phyloP scores from a whole-genome alignment of 257 asterid genomes.

The Echites panduratus region DNA sequence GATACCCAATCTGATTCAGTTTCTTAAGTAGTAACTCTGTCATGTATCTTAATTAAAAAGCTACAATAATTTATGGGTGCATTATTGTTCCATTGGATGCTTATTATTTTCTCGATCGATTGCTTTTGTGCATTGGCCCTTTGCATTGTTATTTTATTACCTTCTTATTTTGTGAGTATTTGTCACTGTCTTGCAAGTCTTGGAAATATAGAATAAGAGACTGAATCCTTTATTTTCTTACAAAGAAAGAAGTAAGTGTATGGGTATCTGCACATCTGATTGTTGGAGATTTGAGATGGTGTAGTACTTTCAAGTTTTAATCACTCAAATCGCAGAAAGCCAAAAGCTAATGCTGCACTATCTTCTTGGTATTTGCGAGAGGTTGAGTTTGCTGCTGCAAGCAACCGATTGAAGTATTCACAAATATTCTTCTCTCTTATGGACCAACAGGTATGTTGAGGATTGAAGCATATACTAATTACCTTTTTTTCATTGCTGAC shows the following conservation, averaged over 20 bases:
- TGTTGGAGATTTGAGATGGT: background rate
- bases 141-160: background rate
- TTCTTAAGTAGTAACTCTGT: background rate
- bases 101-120: background rate
- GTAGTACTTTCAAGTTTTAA: background rate
- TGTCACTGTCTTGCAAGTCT: background rate
- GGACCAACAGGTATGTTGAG: conserved; percentile 82
- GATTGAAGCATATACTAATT: conserved; percentile 15
- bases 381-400: conserved; percentile 69
- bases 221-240: background rate
- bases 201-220: background rate
- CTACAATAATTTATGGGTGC: background rate
- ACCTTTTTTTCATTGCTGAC: background rate
- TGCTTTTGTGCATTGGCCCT: background rate
- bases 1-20: conserved; percentile 13
- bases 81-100: no score
- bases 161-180: background rate
- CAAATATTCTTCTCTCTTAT: conserved; percentile 94
- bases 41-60: background rate
- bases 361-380: conserved; percentile 45
- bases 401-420: conserved; percentile 61
- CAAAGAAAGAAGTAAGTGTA: background rate
- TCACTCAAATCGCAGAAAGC: background rate
- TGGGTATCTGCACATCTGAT: background rate
- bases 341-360: background rate